Base-by-base conservation (phyloP, 805 yeast species). In the Torulaspora quercuum region DNA sequence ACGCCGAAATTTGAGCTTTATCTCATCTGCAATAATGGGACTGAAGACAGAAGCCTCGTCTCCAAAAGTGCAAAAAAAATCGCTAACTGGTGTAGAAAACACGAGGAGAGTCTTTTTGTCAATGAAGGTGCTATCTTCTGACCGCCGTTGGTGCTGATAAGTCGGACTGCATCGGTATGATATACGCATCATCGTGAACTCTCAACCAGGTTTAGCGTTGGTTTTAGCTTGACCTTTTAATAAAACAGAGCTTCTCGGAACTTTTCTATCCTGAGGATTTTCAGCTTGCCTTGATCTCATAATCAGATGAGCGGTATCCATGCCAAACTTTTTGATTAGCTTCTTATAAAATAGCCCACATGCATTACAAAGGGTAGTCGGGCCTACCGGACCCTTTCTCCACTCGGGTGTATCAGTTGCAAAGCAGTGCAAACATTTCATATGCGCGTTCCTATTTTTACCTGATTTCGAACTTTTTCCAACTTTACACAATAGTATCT, bases 351-450 rank as follows among this genome's bases (percentile, higher is more conserved):
- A 80, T 25, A 84, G 61, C 0, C 95, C 95, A 57, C 95, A 84
- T 1, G 92, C 92, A 56, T 84, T 85, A 61, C 94, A 84, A 33
- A 84, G 61, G 1, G 88, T 80, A 25, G 87, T 65, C 9, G 77
- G 75, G 2, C 92, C 94, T 36, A 73, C 73, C 1, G 95, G 92
- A 0, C 92, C 92, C 29, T 81, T 70, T 37, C 94, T 64, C 94
- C 95, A 84, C 57, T 84, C 92, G 0, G 92, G 92, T 0, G 94
- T 50, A 23, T 48, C 48, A 17, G 44, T 38, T 7, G 49, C 48
- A 16, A 36, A 33, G 31, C 54, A 50, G 25, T 48, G 52, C 22
- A 45, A 31, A 25, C 52, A 50, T 20, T 41, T 40, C 45, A 40
- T 37, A 18, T 43, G 42, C 6, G 41, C 29, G 25, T 43, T 43